phyloP scores from a whole-genome alignment of 2,329 filamentous ascomycete species.

The Fusarium anthophilum region DNA sequence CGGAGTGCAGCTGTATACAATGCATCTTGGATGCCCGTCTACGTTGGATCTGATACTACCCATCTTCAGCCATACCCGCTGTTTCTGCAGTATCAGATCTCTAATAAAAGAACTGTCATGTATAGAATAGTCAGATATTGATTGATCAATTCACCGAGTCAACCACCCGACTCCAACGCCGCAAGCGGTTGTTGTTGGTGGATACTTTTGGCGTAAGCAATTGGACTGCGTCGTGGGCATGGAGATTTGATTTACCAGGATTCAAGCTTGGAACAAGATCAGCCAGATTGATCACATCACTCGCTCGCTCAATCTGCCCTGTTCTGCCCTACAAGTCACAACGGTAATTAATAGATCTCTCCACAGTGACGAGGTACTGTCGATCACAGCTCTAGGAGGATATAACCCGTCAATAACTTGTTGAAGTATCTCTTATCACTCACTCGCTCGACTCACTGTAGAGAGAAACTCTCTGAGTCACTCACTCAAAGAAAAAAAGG shows the following conservation, averaged over 20 bases:
- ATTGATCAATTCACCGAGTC: neutral
- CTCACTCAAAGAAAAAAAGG: neutral
- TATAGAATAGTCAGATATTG: neutral
- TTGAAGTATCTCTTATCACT: neutral
- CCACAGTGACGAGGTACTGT: constrained; percentile 30
- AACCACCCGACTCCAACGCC: neutral
- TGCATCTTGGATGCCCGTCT: neutral
- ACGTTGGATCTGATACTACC: neutral
- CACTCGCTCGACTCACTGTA: neutral
- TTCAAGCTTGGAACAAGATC: constrained; percentile 31
- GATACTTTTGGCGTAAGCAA: constrained; percentile 10
- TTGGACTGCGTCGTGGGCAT: constrained; percentile 26
- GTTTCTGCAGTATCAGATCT: neutral
- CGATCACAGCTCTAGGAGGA: constrained; percentile 16
- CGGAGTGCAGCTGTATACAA: neutral
- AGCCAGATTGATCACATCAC: constrained; percentile 23
- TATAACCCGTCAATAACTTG: neutral
- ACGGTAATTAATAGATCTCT: constrained; percentile 16
- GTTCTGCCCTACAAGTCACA: constrained; percentile 17
- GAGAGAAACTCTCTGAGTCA: neutral
- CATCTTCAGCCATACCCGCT: neutral
- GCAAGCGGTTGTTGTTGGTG: constrained; percentile 18
- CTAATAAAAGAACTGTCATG: neutral
- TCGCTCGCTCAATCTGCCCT: constrained; percentile 13
- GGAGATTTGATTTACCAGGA: constrained; percentile 30